phyloP scores from a whole-genome alignment of 1,284 basidiomycete species.

The Leccinum colubrinum region DNA sequence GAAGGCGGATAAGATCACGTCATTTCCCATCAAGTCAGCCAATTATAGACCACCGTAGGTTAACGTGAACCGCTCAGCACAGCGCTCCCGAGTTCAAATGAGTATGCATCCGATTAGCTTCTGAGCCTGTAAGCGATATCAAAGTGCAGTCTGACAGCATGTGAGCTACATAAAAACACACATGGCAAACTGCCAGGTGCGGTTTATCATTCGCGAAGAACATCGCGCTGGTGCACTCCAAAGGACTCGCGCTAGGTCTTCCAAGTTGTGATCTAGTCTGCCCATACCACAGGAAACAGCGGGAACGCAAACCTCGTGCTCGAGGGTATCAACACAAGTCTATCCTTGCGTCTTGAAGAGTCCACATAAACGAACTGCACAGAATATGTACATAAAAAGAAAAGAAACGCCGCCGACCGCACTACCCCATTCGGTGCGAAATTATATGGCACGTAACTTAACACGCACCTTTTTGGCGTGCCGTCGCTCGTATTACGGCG shows the following conservation, averaged over 20 bases:
- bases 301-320: neutral
- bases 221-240: neutral
- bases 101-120: neutral
- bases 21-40: neutral
- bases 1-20: neutral
- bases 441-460: neutral
- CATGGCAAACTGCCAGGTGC: neutral
- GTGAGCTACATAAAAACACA: neutral
- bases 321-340: neutral
- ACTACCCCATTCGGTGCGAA: neutral
- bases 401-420: neutral
- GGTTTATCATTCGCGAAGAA: neutral
- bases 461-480: neutral
- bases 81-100: neutral
- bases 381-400: neutral
- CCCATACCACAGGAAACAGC: neutral
- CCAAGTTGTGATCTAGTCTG: constrained; percentile 1
- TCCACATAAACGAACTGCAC: neutral
- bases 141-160: neutral
- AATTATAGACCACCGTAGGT: neutral
- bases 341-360: neutral
- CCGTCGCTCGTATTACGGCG: neutral
- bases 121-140: neutral
- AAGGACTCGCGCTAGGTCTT: neutral
- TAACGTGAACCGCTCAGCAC: neutral